These are phyloP conservation scores for Trichothecium roseum DNA, from an alignment of 2,329 filamentous ascomycete genomes.

Conservation along the genomic window DNA sequence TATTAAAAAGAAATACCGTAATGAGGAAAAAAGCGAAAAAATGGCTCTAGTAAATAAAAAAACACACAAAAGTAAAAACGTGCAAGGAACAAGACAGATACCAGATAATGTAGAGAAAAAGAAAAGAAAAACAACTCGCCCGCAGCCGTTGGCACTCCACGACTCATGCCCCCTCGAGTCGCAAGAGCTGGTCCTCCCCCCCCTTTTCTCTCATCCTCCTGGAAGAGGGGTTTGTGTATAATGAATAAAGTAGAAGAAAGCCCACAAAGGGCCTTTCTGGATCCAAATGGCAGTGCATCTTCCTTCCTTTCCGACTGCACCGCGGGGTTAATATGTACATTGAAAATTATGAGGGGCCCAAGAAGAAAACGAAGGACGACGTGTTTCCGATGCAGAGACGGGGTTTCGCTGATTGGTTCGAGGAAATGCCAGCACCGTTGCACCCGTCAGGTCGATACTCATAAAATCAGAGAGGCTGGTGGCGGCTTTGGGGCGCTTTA, in stretches of 20 bases:
- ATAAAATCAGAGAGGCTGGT: neutral
- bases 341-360: neutral
- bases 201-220: neutral
- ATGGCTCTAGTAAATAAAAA: neutral
- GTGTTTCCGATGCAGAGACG: constrained; percentile 2
- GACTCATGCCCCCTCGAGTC: too few relatives aligned
- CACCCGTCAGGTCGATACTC: constrained; percentile 3
- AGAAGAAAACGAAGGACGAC: neutral
- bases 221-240: too few relatives aligned
- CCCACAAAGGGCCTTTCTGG: too few relatives aligned
- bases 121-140: too few relatives aligned
- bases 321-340: neutral
- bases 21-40: neutral
- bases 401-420: neutral
- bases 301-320: too few relatives aligned
- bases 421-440: neutral
- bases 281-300: too few relatives aligned
- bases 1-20: neutral
- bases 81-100: too few relatives aligned
- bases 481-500: constrained; percentile 18
- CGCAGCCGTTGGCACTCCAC: neutral
- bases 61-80: too few relatives aligned
- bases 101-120: neutral
- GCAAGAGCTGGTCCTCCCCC: neutral
- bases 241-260: neutral